Evolutionary conservation across 2,329 filamentous ascomycete species (phyloP), one percentile per base, ranked within the genome.

Genomic region (Bipolaris zeicola): DNA sequence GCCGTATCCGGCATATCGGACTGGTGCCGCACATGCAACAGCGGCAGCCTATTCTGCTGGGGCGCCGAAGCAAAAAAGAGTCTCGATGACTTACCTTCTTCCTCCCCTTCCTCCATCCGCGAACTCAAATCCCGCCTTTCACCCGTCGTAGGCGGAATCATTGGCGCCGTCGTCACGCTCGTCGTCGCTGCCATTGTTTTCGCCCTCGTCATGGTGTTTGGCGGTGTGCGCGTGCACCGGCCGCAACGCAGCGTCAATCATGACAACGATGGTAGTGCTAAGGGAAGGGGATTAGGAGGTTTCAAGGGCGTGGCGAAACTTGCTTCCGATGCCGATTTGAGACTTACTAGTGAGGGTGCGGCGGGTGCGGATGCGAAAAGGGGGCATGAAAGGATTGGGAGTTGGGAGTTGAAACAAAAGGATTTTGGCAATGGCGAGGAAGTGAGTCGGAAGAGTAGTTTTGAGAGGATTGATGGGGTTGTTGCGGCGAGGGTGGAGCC

Each of bases 231-330:
- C 7, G 65, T 82, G 43, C 79, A 79, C 52, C 76, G 79, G 3
- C 49, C 57, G 10, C 55, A 52, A 10, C 75, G 79, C 3, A 38
- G 42, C n/a, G 4, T 5, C 16, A 8, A 2, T 6, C 1, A 26
- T 26, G 69, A 70, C 3, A 48, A 37, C 8, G 26, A 24, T 36
- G 78, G 73, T 45, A 10, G 16, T 6, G 2, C 24, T 31, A 39
- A n/a, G 1, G 78, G 72, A 46, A 71, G 73, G 8, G 76, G 76
- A 7, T 60, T 82, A 6, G 82, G 82, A 8, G 84, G 84, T 0
- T 86, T 86, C 77, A 86, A 85, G 63, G 83, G 84, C 13, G 75
- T 74, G 11, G 71, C 72, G 13, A 87, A 85, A 68, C 70, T 86
- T 62, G 81, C 80, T 0, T 82, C 79, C 45, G 85, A 87, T 66